Evolutionary conservation across 495 filamentous ascomycete genomes (phyloP), one percentile per base, ranked within the genome.

Genomic region (Pseudotulostoma volvatum): DNA sequence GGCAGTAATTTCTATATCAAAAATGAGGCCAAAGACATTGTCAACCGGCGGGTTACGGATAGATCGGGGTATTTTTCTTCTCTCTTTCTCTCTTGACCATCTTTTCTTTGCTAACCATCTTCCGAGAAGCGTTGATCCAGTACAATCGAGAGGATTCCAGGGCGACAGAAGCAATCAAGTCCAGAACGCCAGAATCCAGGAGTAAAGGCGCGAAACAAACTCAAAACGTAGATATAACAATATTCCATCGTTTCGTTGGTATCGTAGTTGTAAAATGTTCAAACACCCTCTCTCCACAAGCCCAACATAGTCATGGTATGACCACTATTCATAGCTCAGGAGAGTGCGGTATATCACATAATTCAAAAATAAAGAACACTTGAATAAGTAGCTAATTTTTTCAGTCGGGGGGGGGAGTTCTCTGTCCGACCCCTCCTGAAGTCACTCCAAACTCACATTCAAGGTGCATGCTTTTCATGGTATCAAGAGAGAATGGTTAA

Each of bases 381-480:
- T 5, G 5, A 28, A 5, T 28, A 5, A 5, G 23, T 28, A n/a
- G n/a, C n/a, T n/a, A n/a, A n/a, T n/a, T n/a, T n/a, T n/a, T n/a
- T n/a, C n/a, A n/a, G n/a, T n/a, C n/a, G 23, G 11, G 23, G 23
- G 23, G 23, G 23, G 23, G 11, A 28, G 11, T 28, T 11, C 23
- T 28, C 23, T 11, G 23, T 11, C 23, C 5, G 23, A 5, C 23
- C 23, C 23, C n/a, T n/a, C n/a, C n/a, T n/a, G n/a, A n/a, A n/a
- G n/a, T n/a, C n/a, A n/a, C n/a, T n/a, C 11, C 23, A 28, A 11
- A 5, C 11, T 11, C 23, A 11, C 23, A 11, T 5, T 28, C 23
- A 28, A 5, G 53, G 31, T 56, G 53, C 53, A 49, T 57, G 40
- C 45, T 41, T 39, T 57, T 49, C 47, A 54, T 61, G 58, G 60